Evolutionary conservation across 352 stramenopile genomes (phyloP).

Genomic region (Elongisporangium anandrum): DNA sequence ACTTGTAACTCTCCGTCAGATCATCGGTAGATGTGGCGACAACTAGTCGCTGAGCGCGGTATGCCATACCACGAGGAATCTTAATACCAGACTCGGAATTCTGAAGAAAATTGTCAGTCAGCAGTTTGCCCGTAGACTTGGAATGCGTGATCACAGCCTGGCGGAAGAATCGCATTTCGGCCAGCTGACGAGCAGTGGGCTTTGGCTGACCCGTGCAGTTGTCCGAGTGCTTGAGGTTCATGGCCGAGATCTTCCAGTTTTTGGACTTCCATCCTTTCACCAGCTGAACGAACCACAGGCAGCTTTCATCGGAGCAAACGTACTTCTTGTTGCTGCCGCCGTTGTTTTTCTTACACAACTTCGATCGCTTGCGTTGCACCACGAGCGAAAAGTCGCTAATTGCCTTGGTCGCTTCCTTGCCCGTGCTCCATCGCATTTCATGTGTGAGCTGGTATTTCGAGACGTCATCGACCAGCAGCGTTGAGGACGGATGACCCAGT

Average conservation of each 20-base stretch:
- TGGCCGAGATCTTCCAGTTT: slow-evolving; percentile 88
- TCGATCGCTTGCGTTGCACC: slow-evolving; percentile 74
- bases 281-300: slow-evolving; percentile 75
- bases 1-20: slow-evolving; percentile 79
- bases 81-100: slow-evolving; percentile 61
- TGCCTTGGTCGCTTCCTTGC: slow-evolving; percentile 72
- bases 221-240: slow-evolving; percentile 76
- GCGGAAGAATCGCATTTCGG: slow-evolving; percentile 75
- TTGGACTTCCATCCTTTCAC: slow-evolving; percentile 83
- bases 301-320: slow-evolving; percentile 67
- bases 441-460: slow-evolving; percentile 69
- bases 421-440: slow-evolving; percentile 78
- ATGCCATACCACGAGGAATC: slow-evolving; percentile 66
- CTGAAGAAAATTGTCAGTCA: slow-evolving; percentile 78
- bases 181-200: slow-evolving; percentile 70
- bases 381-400: slow-evolving; percentile 77
- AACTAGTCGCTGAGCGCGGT: slow-evolving; percentile 60
- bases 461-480: slow-evolving; percentile 51
- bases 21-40: slow-evolving; percentile 70
- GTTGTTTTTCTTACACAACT: slow-evolving; percentile 78
- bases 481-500: slow-evolving; percentile 18
- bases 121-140: slow-evolving; percentile 67
- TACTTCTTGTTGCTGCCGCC: slow-evolving; percentile 86
- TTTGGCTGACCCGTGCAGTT: slow-evolving; percentile 59
- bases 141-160: slow-evolving; percentile 73